Evolutionary conservation across 1,284 basidiomycete species (phyloP), one percentile per base, ranked within the genome.

Genomic region (Ceratobasidium sp.): DNA sequence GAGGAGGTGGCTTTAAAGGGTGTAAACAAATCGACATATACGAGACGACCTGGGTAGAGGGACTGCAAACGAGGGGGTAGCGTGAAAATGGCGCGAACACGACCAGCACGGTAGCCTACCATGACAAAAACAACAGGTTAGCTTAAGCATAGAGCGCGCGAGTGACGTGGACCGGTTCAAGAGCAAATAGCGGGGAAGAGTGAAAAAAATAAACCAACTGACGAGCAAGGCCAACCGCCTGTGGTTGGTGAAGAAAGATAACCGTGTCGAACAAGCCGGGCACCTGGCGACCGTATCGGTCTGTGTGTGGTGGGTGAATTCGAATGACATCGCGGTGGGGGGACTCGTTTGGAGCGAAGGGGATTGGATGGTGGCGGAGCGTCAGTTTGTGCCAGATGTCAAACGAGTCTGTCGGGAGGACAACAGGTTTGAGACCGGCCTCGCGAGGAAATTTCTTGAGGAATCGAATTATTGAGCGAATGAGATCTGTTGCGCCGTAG

Each of bases 311-410:
- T 29, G 64, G 64, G 14, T 47, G 47, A 1, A 51, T 48, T 31
- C 64, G 64, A 19, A 66, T 51, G 29, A 53, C 64, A 48, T 66
- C 64, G 48, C 64, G 64, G 17, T 51, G 64, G 48, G 22, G 47
- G 14, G 22, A 50, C n/a, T 31, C 44, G 31, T 51, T 36, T 5
- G 47, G 64, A n/a, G 64, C 47, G 22, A 51, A 51, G 15, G 47
- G 64, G 14, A 53, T 15, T 17, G 47, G 24, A 1, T 15, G 27
- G 47, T 66, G 64, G 14, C 22, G 19, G 29, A 66, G 44, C 2
- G 24, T 53, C 31, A 48, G 44, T 11, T 33, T 50, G 27, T 66
- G 64, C 64, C 64, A 66, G 47, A 66, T 50, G 45, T 48, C 36
- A 22, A 66, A 66, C 2, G 6, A 8, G 22, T 67, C 50, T 24